These are phyloP conservation scores for Oryza punctata DNA, from an alignment of 176 grass and related monocot genomes.

Conservation along the genomic window DNA sequence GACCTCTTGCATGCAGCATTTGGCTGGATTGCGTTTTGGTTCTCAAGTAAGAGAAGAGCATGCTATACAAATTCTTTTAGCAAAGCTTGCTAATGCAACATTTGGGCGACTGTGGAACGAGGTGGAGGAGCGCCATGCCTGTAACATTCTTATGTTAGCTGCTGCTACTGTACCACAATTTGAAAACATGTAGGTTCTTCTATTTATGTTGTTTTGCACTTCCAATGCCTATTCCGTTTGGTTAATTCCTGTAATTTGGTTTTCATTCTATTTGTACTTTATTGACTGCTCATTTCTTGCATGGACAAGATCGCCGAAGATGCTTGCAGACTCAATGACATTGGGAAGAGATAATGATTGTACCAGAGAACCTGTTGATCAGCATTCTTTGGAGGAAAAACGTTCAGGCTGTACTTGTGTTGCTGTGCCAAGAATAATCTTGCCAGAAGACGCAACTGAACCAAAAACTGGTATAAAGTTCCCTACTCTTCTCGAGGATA, in stretches of 20 bases:
- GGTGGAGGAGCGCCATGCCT: constrained; percentile 45
- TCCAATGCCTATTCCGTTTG: not conserved
- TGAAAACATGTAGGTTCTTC: constrained; percentile 66
- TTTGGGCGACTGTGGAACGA: constrained; percentile 64
- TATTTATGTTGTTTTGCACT: constrained; percentile 5
- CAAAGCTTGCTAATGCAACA: constrained; percentile 62
- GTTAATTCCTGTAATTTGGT: not conserved
- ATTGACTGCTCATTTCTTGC: constrained; percentile 31
- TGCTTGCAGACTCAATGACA: constrained; percentile 67
- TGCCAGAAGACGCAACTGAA: constrained; percentile 62
- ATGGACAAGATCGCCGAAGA: constrained; percentile 60
- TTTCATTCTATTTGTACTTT: constrained; percentile 20
- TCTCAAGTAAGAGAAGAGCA: constrained; percentile 54
- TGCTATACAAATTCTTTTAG: constrained; percentile 57
- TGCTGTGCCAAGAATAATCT: constrained; percentile 59
- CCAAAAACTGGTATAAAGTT: constrained; percentile 94
- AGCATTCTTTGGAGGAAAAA: constrained; percentile 43
- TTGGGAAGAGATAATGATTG: constrained; percentile 40
- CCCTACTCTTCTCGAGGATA: constrained; percentile 72
- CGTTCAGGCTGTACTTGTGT: constrained; percentile 56
- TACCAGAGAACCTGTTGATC: constrained; percentile 36
- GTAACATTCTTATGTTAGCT: constrained; percentile 74
- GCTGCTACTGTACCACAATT: constrained; percentile 69
- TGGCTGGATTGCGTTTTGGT: constrained; percentile 50
- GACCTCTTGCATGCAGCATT: constrained; percentile 49